These are phyloP conservation scores for Mycena olivaceomarginata DNA, from an alignment of 768 basidiomycete genomes.

Conservation along the genomic window DNA sequence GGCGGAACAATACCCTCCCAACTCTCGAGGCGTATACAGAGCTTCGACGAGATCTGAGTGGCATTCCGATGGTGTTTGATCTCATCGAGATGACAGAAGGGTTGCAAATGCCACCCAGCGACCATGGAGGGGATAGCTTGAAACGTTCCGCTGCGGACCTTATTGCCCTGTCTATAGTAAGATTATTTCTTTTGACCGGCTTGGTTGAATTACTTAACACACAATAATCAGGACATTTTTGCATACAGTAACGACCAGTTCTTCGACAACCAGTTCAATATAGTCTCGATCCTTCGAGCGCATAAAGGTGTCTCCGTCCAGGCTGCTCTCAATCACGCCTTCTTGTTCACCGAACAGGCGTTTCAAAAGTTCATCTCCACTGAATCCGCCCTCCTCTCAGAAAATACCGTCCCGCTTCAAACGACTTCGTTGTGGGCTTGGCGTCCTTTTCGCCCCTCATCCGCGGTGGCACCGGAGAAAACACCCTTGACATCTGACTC, in stretches of 20 bases:
- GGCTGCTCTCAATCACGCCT: conserved; percentile 67
- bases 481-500: conserved; percentile 27
- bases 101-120: conserved; percentile 35
- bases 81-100: conserved; percentile 69
- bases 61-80: conserved; percentile 69
- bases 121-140: conserved; percentile 54
- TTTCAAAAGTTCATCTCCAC: conserved; percentile 57
- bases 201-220: conserved; percentile 15
- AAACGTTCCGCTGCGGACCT: conserved; percentile 67
- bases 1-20: conserved; percentile 53
- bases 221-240: conserved; percentile 71
- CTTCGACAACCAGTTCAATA: conserved; percentile 60
- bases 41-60: conserved; percentile 68
- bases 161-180: conserved; percentile 73
- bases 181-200: conserved; percentile 31
- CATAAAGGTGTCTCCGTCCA: conserved; percentile 67
- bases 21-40: conserved; percentile 69
- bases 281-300: conserved; percentile 70
- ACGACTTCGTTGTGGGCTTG: conserved; percentile 36
- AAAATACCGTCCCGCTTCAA: not conserved
- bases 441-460: conserved; percentile 35
- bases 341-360: conserved; percentile 60
- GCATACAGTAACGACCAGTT: conserved; percentile 71
- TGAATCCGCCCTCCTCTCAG: conserved; percentile 48
- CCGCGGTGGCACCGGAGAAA: not conserved